Conservation (phyloP, 2,329 filamentous ascomycete genomes). For the Ascomycota sp. region DNA sequence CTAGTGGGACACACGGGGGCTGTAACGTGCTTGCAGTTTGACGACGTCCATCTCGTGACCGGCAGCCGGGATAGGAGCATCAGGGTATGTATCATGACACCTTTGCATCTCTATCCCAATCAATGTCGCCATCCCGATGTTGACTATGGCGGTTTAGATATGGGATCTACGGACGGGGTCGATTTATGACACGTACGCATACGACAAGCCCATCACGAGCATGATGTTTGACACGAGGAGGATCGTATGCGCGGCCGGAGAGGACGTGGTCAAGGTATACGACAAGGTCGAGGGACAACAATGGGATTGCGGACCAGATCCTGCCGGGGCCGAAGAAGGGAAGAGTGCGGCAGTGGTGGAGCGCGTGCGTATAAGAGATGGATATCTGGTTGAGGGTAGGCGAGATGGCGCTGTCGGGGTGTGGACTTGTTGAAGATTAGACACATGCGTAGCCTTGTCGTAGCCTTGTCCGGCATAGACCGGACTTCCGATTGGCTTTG, state of each 20-base stretch:
- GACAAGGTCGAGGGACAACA: constrained; percentile 90
- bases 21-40: constrained; percentile 85
- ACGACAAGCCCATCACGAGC: constrained; percentile 72
- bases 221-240: constrained; percentile 92
- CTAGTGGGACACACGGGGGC: constrained; percentile 88
- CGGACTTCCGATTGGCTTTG: too few relatives aligned
- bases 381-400: constrained; percentile 78
- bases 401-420: constrained; percentile 72
- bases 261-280: constrained; percentile 91
- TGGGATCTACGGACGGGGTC: constrained; percentile 95
- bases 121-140: too few relatives aligned
- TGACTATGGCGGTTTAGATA: constrained; percentile 34
- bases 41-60: constrained; percentile 84
- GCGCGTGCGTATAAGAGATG: constrained; percentile 73
- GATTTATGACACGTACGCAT: constrained; percentile 88
- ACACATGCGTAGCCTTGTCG: too few relatives aligned
- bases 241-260: constrained; percentile 75
- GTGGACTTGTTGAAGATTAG: constrained; percentile 44
- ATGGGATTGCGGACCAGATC: constrained; percentile 85
- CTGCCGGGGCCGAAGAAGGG: constrained; percentile 42
- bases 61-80: constrained; percentile 84
- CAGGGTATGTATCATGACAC: constrained; percentile 37
- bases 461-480: too few relatives aligned
- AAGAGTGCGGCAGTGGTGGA: constrained; percentile 51
- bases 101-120: too few relatives aligned